These are phyloP conservation scores for Phytophthora palmivora DNA, from an alignment of 352 stramenopile genomes.

Conservation along the genomic window DNA sequence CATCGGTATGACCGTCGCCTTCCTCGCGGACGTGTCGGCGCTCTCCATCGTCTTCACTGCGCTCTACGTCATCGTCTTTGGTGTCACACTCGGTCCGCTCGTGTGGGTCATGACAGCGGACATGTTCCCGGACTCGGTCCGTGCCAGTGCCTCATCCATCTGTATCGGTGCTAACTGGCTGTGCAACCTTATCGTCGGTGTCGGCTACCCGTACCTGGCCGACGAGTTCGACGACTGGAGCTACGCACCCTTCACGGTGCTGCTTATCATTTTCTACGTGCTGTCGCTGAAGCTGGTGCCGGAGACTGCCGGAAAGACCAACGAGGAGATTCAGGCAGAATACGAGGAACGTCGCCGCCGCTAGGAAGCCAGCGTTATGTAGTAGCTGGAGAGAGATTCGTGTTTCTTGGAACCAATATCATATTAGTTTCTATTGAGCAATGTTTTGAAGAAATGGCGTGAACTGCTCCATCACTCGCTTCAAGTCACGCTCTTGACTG, in stretches of 20 bases:
- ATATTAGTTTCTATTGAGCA: conserved; percentile 30
- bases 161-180: conserved; percentile 53
- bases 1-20: conserved; percentile 55
- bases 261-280: conserved; percentile 51
- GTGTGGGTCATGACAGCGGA: conserved; percentile 38
- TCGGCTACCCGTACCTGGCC: conserved; percentile 51
- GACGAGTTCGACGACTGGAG: conserved; percentile 42
- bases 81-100: conserved; percentile 57
- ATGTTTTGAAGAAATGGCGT: conserved; percentile 32
- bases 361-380: conserved; percentile 4
- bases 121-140: conserved; percentile 38
- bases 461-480: conserved; percentile 54
- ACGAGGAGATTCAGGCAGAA: conserved; percentile 60
- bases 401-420: conserved; percentile 31
- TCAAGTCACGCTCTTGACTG: conserved; percentile 55
- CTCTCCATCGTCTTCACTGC: conserved; percentile 59
- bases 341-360: conserved; percentile 39
- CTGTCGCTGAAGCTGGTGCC: conserved; percentile 47
- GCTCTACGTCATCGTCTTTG: conserved; percentile 52
- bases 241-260: conserved; percentile 45
- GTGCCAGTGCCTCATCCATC: conserved; percentile 42
- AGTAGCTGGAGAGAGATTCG: conserved; percentile 8
- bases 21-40: conserved; percentile 40
- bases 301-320: conserved; percentile 60
- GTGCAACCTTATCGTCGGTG: conserved; percentile 51